A percentile compares a stretch with the other conserved stretches of the same genome.
phyloP scores from a whole-genome alignment of 2,329 filamentous ascomycete species.

The Hypomyces perniciosus region DNA sequence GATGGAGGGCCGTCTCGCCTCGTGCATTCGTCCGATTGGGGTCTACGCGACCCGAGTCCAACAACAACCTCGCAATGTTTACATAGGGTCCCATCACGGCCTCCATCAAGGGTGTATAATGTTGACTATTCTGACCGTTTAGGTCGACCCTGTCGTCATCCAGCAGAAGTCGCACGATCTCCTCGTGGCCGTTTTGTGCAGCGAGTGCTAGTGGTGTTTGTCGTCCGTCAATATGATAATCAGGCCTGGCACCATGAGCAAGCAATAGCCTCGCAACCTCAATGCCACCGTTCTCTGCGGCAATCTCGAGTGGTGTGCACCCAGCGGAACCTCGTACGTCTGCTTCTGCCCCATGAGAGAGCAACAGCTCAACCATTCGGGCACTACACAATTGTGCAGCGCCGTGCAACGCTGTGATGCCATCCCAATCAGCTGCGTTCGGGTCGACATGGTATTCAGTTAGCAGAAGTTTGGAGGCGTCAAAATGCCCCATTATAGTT shows the following conservation, averaged over 20 bases:
- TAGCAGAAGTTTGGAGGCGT: neutral
- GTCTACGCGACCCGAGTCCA: neutral
- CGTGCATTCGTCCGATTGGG: neutral
- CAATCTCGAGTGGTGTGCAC: slow-evolving; percentile 11
- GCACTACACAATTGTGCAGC: neutral
- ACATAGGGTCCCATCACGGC: neutral
- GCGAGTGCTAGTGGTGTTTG: neutral
- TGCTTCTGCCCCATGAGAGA: slow-evolving; percentile 10
- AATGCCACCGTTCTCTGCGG: slow-evolving; percentile 5
- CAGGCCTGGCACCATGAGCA: neutral
- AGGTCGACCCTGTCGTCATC: neutral
- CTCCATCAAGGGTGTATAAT: neutral
- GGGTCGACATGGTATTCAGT: neutral
- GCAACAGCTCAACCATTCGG: neutral
- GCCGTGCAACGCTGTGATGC: neutral
- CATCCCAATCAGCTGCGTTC: neutral
- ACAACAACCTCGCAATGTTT: neutral
- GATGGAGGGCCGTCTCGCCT: neutral
- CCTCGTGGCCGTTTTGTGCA: neutral
- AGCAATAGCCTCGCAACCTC: slow-evolving; percentile 2
- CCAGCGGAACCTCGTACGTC: slow-evolving; percentile 8
- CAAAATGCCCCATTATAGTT: neutral
- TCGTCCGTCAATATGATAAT: neutral
- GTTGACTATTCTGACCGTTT: neutral
- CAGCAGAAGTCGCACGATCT: neutral